A percentile compares a stretch with the other conserved stretches of the same genome.
phyloP scores from a whole-genome alignment of 345 rosid species.

The Salix udensis region DNA sequence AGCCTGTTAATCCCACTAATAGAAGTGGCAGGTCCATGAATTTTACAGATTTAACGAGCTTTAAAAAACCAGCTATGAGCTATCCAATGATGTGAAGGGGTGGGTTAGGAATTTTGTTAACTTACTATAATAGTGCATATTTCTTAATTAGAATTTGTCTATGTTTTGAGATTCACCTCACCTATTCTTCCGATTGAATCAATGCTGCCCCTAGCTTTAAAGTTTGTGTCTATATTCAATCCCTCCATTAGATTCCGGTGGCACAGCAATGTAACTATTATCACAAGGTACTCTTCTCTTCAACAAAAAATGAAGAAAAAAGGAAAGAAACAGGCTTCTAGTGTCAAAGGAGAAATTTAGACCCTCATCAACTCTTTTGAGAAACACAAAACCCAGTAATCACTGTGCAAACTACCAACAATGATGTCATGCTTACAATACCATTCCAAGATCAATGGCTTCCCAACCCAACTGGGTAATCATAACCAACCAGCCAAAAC shows the following conservation, averaged over 20 bases:
- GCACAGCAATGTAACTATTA: not conserved
- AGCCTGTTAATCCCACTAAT: not conserved
- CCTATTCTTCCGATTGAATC: not conserved
- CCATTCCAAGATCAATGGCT: not conserved
- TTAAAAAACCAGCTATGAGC: not conserved
- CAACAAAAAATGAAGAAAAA: not conserved
- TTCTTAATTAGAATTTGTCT: not conserved
- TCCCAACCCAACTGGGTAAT: not conserved
- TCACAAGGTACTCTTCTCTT: not conserved
- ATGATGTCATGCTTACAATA: not conserved
- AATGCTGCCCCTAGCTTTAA: not conserved
- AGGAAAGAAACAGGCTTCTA: not conserved
- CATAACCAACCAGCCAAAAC: not conserved
- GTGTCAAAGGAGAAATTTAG: not conserved
- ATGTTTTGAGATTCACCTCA: not conserved
- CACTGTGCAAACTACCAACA: not conserved
- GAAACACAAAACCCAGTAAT: not conserved
- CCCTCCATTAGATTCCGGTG: too few species aligned
- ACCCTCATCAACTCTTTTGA: not conserved
- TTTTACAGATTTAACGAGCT: not conserved
- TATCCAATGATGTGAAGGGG: not conserved
- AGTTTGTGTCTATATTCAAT: too few species aligned
- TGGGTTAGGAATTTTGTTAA: not conserved
- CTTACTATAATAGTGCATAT: not conserved
- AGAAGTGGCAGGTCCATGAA: not conserved